These are phyloP conservation scores for Cylindrotheca fusiformis DNA, from an alignment of 108 stramenopile species.

Conservation along the genomic window DNA sequence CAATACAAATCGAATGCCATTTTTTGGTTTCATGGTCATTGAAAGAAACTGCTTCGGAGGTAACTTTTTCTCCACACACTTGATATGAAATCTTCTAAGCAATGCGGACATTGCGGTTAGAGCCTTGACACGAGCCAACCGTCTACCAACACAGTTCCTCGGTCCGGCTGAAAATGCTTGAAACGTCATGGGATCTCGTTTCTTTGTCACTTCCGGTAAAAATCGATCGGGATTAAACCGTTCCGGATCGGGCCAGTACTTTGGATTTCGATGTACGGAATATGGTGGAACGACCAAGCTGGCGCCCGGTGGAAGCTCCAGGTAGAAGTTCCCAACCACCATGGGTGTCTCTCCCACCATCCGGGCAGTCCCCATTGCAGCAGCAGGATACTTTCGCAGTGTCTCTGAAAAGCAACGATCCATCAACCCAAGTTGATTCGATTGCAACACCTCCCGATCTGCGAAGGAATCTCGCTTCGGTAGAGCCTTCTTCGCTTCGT, in stretches of 20 bases:
- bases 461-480: neutral
- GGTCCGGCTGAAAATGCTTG: too few relatives aligned
- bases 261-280: constrained; percentile 5
- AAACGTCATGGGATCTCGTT: too few relatives aligned
- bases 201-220: too few relatives aligned
- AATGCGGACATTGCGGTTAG: too few relatives aligned
- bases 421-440: neutral
- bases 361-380: neutral
- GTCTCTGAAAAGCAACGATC: neutral
- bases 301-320: constrained; percentile 1
- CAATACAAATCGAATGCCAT: too few relatives aligned
- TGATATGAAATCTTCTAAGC: too few relatives aligned
- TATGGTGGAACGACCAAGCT: neutral
- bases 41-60: too few relatives aligned
- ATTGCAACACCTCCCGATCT: neutral
- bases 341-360: neutral
- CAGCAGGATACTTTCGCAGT: neutral
- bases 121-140: too few relatives aligned
- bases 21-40: too few relatives aligned
- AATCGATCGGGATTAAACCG: constrained; percentile 2
- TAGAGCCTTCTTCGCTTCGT: constrained; percentile 1
- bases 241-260: constrained; percentile 6
- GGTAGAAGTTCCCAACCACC: neutral
- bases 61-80: too few relatives aligned
- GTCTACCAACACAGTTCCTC: too few relatives aligned